Evolutionary conservation across 768 basidiomycete genomes (phyloP), one percentile per base, ranked within the genome.

Genomic region (Mycena vulgaris): DNA sequence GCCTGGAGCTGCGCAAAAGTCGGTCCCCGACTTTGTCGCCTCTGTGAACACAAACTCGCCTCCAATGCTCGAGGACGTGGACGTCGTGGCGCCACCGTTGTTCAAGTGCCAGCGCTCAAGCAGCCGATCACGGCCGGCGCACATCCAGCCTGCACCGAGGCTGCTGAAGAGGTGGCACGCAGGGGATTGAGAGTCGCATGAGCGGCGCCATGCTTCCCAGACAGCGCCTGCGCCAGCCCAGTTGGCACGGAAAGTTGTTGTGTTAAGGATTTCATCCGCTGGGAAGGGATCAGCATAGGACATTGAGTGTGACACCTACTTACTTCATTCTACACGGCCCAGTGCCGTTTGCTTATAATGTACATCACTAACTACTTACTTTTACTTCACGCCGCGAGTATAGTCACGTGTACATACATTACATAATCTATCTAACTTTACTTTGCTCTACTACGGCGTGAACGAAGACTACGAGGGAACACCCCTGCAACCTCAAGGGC

Each of bases 201-300:
- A 95, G 23, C 95, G 89, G 17, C 97, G 90, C 86, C 92, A 98
- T 0, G 95, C 91, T 67, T 98, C 96, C 98, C 98, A 99, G 53
- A 98, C 93, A 56, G 83, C 92, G 4, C 97, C 95, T 51, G 90
- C 84, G 14, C 91, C 90, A 33, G 83, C 83, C 98, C 98, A 99
- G 80, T 97, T 96, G 11, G 95, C 88, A 25, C 33, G 42, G 42
- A 53, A 53, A 40, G 49, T 37, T 10, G 30, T 9, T 2, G 58
- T 33, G 31, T 28, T 3, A 42, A 70, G 58, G 17, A 49, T 4
- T 23, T 40, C 6, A 30, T 58, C 35, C 31, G 11, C 23, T 27
- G 19, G 25, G 25, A n/a, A n/a, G n/a, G n/a, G n/a, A n/a, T n/a
- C n/a, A n/a, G n/a, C n/a, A n/a, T n/a, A n/a, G n/a, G n/a, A n/a